Conservation (phyloP, 805 yeast genomes). For the Candida xyloterini region DNA sequence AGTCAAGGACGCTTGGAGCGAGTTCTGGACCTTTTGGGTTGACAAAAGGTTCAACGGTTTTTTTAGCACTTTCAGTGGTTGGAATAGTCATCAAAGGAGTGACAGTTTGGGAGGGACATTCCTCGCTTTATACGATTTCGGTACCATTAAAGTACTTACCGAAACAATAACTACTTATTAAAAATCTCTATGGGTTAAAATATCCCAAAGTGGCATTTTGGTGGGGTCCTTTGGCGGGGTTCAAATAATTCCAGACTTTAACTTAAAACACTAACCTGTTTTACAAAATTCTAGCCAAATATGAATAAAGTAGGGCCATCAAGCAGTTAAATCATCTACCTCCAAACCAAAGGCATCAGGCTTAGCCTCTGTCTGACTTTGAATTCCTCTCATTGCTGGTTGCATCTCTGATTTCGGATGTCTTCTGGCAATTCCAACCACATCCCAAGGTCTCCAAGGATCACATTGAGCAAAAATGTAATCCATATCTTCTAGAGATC, state of each 20-base stretch:
- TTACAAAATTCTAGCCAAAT: too few species aligned
- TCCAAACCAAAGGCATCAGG: not conserved
- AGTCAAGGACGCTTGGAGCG: constrained; percentile 44
- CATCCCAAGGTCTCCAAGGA: constrained; percentile 42
- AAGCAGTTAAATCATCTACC: not conserved
- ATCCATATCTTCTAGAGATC: constrained; percentile 47
- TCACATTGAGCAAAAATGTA: constrained; percentile 28
- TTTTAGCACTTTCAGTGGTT: not conserved
- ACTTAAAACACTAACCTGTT: too few species aligned
- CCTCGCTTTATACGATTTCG: not conserved
- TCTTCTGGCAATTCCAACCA: constrained; percentile 34
- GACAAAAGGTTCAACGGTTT: not conserved
- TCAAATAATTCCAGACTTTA: too few species aligned
- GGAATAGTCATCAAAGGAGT: not conserved
- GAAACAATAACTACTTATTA: not conserved
- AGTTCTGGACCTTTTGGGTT: constrained; percentile 45
- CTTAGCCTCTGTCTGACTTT: not conserved
- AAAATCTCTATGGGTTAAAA: not conserved
- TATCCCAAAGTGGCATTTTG: not conserved
- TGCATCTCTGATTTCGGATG: constrained; percentile 20
- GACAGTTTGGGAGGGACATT: not conserved
- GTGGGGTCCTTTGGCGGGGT: not conserved
- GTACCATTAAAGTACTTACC: not conserved
- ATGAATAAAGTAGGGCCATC: too few species aligned
- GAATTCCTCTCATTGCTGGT: not conserved